Percentiles rank a stretch among this genome's conserved stretches.
phyloP scores from a whole-genome alignment of 768 basidiomycete species.

The Sarcodon aspratus region DNA sequence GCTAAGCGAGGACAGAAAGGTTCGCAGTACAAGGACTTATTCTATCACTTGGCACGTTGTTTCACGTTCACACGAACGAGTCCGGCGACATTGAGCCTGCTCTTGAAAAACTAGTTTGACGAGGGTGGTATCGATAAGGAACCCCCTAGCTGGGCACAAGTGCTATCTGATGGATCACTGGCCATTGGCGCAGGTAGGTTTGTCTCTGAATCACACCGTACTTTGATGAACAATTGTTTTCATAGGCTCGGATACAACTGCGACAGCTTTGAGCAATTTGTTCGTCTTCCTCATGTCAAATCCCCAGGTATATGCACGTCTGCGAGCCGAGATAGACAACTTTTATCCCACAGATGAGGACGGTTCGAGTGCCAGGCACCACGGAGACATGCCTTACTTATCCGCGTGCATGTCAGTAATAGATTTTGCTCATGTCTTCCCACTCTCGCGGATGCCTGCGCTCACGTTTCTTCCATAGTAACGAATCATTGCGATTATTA shows the following conservation, averaged over 20 bases:
- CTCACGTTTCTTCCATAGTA: slow-evolving; percentile 11
- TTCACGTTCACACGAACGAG: not conserved
- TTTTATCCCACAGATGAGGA: slow-evolving; percentile 14
- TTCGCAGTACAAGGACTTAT: slow-evolving; percentile 19
- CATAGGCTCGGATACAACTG: slow-evolving; percentile 33
- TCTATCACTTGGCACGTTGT: slow-evolving; percentile 30
- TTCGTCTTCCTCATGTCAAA: slow-evolving; percentile 29
- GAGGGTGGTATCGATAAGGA: slow-evolving; percentile 16
- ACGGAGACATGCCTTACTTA: slow-evolving; percentile 11
- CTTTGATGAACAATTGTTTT: not conserved
- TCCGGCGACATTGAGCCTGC: not conserved
- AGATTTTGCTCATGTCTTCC: slow-evolving; percentile 19
- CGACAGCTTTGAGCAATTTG: slow-evolving; percentile 24
- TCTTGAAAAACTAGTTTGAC: slow-evolving; percentile 9
- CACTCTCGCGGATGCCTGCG: not conserved
- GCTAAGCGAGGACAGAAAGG: slow-evolving; percentile 1
- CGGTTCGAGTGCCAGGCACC: slow-evolving; percentile 10
- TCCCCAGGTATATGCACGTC: slow-evolving; percentile 21
- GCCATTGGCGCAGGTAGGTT: slow-evolving; percentile 24
- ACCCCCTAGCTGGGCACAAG: slow-evolving; percentile 16
- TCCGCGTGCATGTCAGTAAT: slow-evolving; percentile 19
- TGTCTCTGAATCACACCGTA: not conserved
- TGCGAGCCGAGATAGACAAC: slow-evolving; percentile 30
- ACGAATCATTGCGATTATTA: slow-evolving; percentile 33
- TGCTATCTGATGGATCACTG: slow-evolving; percentile 25